Base-by-base conservation (phyloP, 192 early-diverging fungal species). In the Coemansia sp. region DNA sequence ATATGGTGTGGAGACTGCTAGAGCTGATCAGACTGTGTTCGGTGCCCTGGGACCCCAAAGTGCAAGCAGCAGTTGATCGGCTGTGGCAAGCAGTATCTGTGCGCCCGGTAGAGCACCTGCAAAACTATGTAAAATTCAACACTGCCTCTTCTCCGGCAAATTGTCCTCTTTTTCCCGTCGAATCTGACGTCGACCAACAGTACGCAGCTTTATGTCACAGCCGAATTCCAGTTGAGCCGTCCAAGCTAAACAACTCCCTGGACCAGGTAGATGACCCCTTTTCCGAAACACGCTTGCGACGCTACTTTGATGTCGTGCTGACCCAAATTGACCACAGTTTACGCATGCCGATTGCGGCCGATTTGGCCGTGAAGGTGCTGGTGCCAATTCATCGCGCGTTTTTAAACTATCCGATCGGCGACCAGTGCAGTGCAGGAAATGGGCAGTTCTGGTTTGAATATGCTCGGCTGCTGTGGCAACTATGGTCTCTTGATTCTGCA, bases 1-100 rank as follows among this genome's bases (percentile, higher is more conserved):
- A 72, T 38, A 9, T 72, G 11, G 63, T 49, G 15, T 72, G 69
- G 69, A 53, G 63, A 1, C 44, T 72, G 31, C 14, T 62, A 14
- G 41, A 44, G 17, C 18, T 72, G 38, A 11, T 53, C 6, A 47
- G 45, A 6, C 43, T 40, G 16, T 58, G 30, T 47, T 40, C 47
- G 8, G 15, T 54, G 6, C 16, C 14, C 20, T 65, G 69, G 58
- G 30, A 50, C 21, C 14, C 31, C 12, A 30, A 6, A 17, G 30
- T 60, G 3, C 56, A 59, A 42, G 3, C 34, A 15, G 26, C 20
- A 36, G 14, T 49, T 36, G 45, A 40, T 21, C 6, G 31, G 17
- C 16, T 60, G 48, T 60, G 58, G 58, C 21, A 6, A 7, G 9
- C 40, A 23, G 40, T 9, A 9, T 36, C 46, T 4, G 15, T 15